Base-by-base conservation (phyloP, 176 grass and related monocot species). In the Aechmea fasciata region DNA sequence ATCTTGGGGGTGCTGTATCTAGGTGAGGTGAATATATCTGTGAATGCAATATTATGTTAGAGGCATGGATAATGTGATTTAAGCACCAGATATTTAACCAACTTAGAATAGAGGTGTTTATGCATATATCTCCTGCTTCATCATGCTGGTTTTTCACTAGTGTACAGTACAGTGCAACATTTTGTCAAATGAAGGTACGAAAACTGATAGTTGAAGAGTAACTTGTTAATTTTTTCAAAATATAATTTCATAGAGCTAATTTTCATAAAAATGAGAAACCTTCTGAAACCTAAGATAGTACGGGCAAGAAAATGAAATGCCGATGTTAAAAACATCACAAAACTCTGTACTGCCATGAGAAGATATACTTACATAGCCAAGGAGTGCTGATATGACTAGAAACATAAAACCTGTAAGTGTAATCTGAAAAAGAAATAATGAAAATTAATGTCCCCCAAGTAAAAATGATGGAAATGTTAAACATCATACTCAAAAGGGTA, bases 351-450 rank as follows among this genome's bases (percentile, higher is more conserved):
- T 61, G 15, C 7, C 20, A 61, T 61, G 55, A 41, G 55, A 17
- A 61, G 55, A 24, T 23, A 20, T 19, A 85, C 88, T 97, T 78
- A 97, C 93, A 90, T 97, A 92, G 69, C 93, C 84, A 85, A 97
- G 81, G 64, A 92, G 57, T 65, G 93, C 77, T 11, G 93, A 97
- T 72, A 81, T 65, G 17, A 76, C 33, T 72, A 99, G 72, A 81
- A 93, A 90, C 66, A 84, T 90, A 73, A 97, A 97, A 65, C 93
- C 93, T 50, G 59, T 97, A 63, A 97, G 83, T 14, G 93, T 97
- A 70, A 97, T 92, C 93, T 97, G 89, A 68, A 83, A 84, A 71
- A 47, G 48, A 41, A 13, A 48, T 71, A 79, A 76, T 22, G 10
- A 66, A 66, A 52, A 69, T 47, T 51, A 69, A 23, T 13, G 13